Percentiles rank a stretch among this genome's conserved stretches.
Conservation (phyloP, 805 yeast species). For the Vanderwaltozyma verrucispora region DNA sequence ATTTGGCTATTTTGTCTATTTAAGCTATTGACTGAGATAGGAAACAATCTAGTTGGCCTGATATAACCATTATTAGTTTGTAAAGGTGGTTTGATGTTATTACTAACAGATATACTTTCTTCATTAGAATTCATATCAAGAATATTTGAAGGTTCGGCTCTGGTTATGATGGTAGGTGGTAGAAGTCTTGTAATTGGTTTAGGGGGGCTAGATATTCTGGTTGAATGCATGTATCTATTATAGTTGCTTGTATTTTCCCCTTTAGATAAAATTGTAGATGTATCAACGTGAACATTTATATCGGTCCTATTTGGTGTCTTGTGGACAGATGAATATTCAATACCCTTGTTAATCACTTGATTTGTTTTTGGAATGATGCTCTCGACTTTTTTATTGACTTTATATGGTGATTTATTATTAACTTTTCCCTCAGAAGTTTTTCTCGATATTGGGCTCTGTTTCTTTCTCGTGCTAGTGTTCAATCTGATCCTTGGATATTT, state of each 20-base stretch:
- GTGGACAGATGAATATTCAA: neutral
- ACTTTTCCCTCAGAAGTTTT: neutral
- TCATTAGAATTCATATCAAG: neutral
- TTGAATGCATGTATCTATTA: neutral
- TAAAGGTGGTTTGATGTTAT: neutral
- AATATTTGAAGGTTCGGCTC: conserved; percentile 1
- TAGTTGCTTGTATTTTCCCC: neutral
- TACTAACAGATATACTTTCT: neutral
- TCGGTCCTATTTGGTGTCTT: conserved; percentile 4
- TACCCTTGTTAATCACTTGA: no score
- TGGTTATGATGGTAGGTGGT: conserved; percentile 11
- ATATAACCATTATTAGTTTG: conserved; percentile 5
- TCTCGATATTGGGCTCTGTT: neutral
- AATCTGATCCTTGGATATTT: conserved; percentile 28
- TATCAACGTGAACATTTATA: neutral
- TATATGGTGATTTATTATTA: neutral
- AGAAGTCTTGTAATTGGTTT: conserved; percentile 6
- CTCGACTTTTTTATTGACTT: neutral
- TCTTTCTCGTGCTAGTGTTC: conserved; percentile 2
- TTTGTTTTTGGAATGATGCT: no score
- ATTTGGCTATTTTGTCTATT: conserved; percentile 13
- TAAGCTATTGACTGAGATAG: conserved; percentile 13
- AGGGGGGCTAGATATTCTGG: neutral
- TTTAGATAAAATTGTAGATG: neutral
- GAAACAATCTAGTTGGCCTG: conserved; percentile 19